Evolutionary conservation across 192 early-diverging fungal species (phyloP), one percentile per base, ranked within the genome.

Genomic region (Entomortierella lignicola): DNA sequence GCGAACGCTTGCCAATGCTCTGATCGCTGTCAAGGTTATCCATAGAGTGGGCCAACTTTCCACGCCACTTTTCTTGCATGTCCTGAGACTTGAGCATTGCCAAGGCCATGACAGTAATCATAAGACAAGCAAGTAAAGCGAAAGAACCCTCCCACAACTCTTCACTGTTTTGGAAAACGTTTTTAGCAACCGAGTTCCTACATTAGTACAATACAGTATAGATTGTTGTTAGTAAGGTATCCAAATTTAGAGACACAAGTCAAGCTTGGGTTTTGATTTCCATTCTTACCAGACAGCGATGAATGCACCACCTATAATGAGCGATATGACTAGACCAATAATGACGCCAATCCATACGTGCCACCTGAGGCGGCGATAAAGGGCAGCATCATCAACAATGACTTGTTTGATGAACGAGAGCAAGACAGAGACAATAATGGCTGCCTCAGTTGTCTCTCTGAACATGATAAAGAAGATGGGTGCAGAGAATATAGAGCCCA

Each of bases 111-210:
- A 84, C 54, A 1, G 92, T 91, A 57, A 97, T 92, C 82, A 97
- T 83, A 27, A 96, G 17, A 0, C 81, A 75, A 27, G 95, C 95
- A 55, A 98, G 85, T 44, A 96, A 82, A 11, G 85, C 85, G 60
- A 98, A 95, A 13, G 88, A 84, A 48, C 92, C 97, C 85, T 98
- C 95, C 92, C 92, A 95, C 23, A 96, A 66, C 56, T 85, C 65
- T 60, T 97, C 95, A 67, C 60, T 61, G 31, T 50, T 39, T 32
- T 37, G 25, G 68, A 79, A 79, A 30, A 79, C 75, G 58, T 79
- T 79, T 67, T 79, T 70, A 50, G 75, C 67, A 26, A 79, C 15
- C 8, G 86, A 80, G 37, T 88, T 88, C 51, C 72, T 81, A 63
- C 15, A 55, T 41, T 6, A 60, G 30, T 43, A 37, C 1, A 52